Evolutionary conservation across 2,329 filamentous ascomycete species (phyloP).

Genomic region (Hypoxylon sp.): DNA sequence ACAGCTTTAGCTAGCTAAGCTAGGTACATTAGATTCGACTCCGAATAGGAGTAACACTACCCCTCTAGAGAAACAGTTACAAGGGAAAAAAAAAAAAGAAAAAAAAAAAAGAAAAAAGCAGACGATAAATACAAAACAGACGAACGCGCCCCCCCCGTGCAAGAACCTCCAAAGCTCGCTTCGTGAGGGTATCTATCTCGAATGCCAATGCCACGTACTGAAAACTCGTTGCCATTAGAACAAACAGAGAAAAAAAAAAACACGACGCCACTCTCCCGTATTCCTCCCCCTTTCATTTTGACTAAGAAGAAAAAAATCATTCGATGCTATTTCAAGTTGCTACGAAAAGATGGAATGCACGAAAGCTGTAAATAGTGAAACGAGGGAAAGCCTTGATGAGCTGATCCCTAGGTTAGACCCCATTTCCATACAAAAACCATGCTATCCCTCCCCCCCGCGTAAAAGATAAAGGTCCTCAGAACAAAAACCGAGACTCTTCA

Average conservation of each 20-base stretch:
- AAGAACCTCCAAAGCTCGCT: conserved; percentile 44
- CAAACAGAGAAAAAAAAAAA: conserved; percentile 1
- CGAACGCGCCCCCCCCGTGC: conserved; percentile 30
- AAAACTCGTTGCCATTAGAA: conserved; percentile 21
- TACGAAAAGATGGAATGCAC: conserved; percentile 8
- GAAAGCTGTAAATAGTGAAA: conserved; percentile 9
- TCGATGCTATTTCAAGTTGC: conserved; percentile 23
- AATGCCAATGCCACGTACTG: conserved; percentile 36
- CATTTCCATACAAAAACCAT: too few species aligned
- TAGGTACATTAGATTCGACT: not conserved
- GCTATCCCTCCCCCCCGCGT: not conserved
- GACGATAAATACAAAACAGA: conserved; percentile 18
- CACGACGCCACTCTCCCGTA: conserved; percentile 2
- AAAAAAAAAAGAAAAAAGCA: conserved; percentile 12
- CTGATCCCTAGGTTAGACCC: too few species aligned
- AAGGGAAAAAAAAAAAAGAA: too few species aligned
- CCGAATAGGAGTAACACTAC: not conserved
- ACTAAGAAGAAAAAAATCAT: too few species aligned
- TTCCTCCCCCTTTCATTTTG: not conserved
- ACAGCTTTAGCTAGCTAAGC: too few species aligned
- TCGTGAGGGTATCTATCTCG: conserved; percentile 48
- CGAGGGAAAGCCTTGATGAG: too few species aligned
- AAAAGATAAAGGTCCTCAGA: conserved; percentile 22
- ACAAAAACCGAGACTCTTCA: conserved; percentile 41
- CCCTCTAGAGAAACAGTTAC: too few species aligned